Base-by-base conservation (phyloP, 1,284 basidiomycete genomes). In the Meira miltonrushii region DNA sequence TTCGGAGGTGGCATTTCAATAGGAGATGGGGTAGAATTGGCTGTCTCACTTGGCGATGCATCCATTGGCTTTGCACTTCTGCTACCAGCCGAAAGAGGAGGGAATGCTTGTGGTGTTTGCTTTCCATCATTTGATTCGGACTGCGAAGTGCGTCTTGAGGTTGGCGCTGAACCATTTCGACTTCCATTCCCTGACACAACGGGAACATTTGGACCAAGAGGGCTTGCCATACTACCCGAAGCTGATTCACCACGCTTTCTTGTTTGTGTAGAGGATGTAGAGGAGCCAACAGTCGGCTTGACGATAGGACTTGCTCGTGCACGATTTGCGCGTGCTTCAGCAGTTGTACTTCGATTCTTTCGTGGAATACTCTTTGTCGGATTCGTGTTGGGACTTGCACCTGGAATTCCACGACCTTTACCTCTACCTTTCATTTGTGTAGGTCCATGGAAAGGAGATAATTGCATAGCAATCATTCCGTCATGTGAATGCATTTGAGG, bases 401-500 rank as follows among this genome's bases (percentile, higher is more conserved):
- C 67, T 12, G 70, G 70, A n/a, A 70, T 71, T 17, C 61, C 64
- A 55, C 52, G 62, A n/a, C 25, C 25, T 15, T 55, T 57, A 40
- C 55, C 33, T 25, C 28, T 37, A 33, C 57, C 51, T 59, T 39
- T 62, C 57, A 23, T 48, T 23, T 21, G 17, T 19, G 46, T 48
- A 2, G 46, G 46, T 17, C 46, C 46, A 17, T 21, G 23, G 3
- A 77, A 77, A 51, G 80, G 78, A 66, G 79, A 37, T 65, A 71
- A 28, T 61, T 54, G 57, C 61, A 66, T 62, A 53, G 61, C 62
- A 55, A 67, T 65, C 57, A 68, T 48, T 68, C 65, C 67, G 62
- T 69, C 57, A 54, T 67, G 57, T n/a, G 69, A 70, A 17, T 68
- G 68, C 28, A 40, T n/a, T 17, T 77, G 69, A 1, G 83, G 82